These are phyloP conservation scores for Capsaspora owczarzaki DNA, from an alignment of 78 protist genomes.

Conservation along the genomic window DNA sequence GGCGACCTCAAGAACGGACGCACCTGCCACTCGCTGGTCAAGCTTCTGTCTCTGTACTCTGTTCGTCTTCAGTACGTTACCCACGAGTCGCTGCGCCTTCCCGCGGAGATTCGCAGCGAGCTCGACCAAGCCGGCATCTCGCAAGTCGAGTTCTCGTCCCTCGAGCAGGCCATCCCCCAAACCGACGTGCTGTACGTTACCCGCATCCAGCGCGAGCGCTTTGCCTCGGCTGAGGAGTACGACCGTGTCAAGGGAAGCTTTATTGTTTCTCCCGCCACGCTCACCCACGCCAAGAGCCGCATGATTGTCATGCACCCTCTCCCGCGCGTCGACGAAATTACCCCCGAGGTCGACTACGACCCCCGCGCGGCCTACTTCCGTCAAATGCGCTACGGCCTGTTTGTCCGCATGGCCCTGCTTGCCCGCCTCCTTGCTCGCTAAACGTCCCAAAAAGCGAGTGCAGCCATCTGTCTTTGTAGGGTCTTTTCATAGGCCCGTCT, in stretches of 20 bases:
- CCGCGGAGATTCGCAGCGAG: conserved; percentile 31
- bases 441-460: too few species aligned
- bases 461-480: too few species aligned
- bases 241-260: conserved; percentile 29
- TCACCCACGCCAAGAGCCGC: conserved; percentile 48
- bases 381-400: conserved; percentile 84
- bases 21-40: conserved; percentile 63
- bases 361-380: conserved; percentile 88
- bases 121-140: conserved; percentile 29
- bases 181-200: conserved; percentile 89
- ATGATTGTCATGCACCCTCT: conserved; percentile 88
- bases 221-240: conserved; percentile 38
- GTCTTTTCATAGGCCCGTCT: too few species aligned
- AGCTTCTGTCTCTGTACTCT: conserved; percentile 49
- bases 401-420: conserved; percentile 88
- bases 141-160: neutral
- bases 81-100: conserved; percentile 3
- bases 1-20: conserved; percentile 86
- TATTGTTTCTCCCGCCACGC: conserved; percentile 51
- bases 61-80: conserved; percentile 56
- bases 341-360: conserved; percentile 67
- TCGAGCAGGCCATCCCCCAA: conserved; percentile 35
- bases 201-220: conserved; percentile 84
- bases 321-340: conserved; percentile 84
- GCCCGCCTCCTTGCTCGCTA: too few species aligned